Percentiles rank a stretch among this genome's conserved stretches.
Evolutionary conservation across 2,329 filamentous ascomycete species (phyloP).

Genomic region (Trichoderma afroharzianum): DNA sequence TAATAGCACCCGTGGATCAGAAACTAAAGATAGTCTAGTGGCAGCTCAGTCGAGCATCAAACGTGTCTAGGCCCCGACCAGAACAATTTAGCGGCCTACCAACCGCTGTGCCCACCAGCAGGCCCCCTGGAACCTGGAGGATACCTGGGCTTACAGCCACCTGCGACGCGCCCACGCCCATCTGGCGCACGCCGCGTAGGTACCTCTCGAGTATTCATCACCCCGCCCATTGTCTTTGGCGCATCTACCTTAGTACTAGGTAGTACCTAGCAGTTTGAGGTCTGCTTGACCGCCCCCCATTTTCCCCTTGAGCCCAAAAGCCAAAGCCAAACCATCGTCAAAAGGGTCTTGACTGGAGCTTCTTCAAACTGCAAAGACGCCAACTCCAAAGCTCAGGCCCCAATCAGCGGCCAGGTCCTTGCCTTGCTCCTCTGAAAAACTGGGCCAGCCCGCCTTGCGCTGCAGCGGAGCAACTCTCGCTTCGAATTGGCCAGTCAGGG

Average conservation of each 20-base stretch:
- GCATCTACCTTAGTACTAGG: no score
- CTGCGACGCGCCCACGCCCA: no score
- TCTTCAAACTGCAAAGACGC: background rate
- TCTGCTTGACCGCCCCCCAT: constrained; percentile 7
- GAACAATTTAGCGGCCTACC: constrained; percentile 9
- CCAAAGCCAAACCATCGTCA: background rate
- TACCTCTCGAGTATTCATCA: background rate
- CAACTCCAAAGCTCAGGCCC: background rate
- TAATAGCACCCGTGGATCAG: background rate
- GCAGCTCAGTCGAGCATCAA: background rate
- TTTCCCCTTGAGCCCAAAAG: background rate
- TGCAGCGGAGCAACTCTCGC: constrained; percentile 3
- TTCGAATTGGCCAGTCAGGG: constrained; percentile 6
- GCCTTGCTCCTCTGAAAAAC: background rate
- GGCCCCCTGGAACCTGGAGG: background rate
- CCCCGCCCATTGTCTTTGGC: constrained; percentile 8
- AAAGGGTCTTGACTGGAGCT: background rate
- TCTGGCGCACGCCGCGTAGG: background rate
- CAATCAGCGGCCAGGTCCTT: constrained; percentile 4
- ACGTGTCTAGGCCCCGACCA: background rate
- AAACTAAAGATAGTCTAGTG: background rate
- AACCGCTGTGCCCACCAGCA: background rate
- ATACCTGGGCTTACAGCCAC: background rate
- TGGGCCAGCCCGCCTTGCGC: constrained; percentile 10
- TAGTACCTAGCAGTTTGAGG: background rate